phyloP scores from a whole-genome alignment of 805 yeast species.

The Hanseniaspora guilliermondii region DNA sequence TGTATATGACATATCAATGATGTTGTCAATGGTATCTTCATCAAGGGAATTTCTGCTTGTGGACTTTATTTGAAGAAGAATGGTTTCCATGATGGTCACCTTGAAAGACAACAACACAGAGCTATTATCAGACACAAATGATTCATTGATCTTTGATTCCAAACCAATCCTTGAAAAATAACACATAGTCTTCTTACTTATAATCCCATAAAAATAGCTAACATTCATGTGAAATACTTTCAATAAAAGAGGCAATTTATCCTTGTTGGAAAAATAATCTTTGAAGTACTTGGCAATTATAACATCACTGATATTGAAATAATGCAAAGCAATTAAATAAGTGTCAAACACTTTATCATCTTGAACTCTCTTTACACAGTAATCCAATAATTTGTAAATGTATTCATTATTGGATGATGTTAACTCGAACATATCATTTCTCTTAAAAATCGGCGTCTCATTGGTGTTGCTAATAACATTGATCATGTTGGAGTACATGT shows the following conservation, averaged over 20 bases:
- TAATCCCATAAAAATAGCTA: neutral
- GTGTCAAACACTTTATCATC: neutral
- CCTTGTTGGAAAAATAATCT: neutral
- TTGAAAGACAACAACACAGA: neutral
- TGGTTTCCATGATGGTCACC: neutral
- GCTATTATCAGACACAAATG: neutral
- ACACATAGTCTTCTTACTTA: neutral
- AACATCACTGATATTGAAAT: neutral
- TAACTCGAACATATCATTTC: constrained; percentile 6
- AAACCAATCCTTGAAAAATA: neutral
- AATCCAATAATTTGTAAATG: neutral
- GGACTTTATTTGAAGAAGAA: neutral
- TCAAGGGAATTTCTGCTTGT: neutral
- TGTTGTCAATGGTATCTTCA: neutral
- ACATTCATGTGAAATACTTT: neutral
- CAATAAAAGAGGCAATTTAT: neutral
- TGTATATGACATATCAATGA: constrained; percentile 2
- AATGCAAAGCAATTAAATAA: neutral
- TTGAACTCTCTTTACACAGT: neutral
- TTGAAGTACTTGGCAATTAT: neutral
- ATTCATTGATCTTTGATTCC: neutral
- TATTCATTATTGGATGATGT: neutral
- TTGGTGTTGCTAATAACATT: constrained; percentile 3
- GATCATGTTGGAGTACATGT: neutral
- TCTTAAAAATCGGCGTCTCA: neutral